Conservation (phyloP, 345 rosid species). For the Eucalyptus polyanthemos region DNA sequence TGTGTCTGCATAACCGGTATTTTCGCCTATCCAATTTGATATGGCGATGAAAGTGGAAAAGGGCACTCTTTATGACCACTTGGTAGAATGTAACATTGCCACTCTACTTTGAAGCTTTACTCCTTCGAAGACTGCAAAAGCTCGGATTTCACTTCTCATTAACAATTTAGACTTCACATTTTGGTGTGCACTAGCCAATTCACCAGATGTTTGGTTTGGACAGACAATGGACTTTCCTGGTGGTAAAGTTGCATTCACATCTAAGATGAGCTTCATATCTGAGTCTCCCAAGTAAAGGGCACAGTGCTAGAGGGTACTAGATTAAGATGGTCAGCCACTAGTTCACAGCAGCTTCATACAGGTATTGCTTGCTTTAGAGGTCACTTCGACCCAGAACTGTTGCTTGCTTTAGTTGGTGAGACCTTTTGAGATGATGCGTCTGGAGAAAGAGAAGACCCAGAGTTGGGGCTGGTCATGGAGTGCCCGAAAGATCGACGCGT, state of each 20-base stretch:
- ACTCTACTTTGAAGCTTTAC: neutral
- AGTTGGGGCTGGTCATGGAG: neutral
- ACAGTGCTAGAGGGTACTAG: conserved; percentile 67
- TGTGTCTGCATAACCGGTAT: neutral
- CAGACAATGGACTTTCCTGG: conserved; percentile 72
- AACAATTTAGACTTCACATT: too few relatives aligned
- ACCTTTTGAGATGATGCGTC: neutral
- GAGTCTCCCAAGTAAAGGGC: conserved; percentile 38
- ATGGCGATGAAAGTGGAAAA: neutral
- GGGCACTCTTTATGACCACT: neutral
- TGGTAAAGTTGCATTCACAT: conserved; percentile 51
- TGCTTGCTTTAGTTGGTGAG: neutral
- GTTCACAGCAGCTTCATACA: conserved; percentile 7
- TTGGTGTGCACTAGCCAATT: neutral
- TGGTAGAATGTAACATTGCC: neutral
- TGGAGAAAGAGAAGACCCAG: neutral
- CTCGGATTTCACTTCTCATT: neutral
- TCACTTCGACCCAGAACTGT: neutral
- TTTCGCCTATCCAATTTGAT: neutral
- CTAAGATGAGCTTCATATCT: conserved; percentile 40
- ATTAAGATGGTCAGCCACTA: conserved; percentile 39
- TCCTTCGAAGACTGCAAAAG: neutral
- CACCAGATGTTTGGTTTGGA: neutral
- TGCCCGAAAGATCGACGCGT: neutral
- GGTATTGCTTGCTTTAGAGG: conserved; percentile 12